Percentiles rank a stretch among this genome's conserved stretches.
Conservation (phyloP, 1,139 yeast genomes). For the Lizanozyma gosingica region DNA sequence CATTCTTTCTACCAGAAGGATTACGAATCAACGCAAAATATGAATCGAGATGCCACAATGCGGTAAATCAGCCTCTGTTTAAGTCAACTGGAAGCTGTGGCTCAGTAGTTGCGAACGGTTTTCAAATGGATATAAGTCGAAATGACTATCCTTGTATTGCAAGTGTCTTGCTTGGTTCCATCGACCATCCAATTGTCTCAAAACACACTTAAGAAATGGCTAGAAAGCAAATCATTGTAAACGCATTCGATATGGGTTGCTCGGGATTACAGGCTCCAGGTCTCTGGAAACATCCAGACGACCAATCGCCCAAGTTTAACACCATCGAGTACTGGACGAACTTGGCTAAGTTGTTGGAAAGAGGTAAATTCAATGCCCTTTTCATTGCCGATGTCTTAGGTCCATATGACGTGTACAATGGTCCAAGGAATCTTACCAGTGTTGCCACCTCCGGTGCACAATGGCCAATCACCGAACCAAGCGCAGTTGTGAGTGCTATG, state of each 20-base stretch:
- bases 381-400: conserved; percentile 43
- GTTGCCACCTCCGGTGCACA: conserved; percentile 34
- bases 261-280: conserved; percentile 30
- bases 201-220: too few species aligned
- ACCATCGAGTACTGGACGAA: conserved; percentile 39
- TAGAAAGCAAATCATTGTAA: conserved; percentile 19
- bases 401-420: conserved; percentile 33
- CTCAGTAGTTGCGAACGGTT: too few species aligned
- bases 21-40: too few species aligned
- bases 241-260: conserved; percentile 33
- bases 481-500: conserved; percentile 31
- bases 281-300: conserved; percentile 36
- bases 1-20: too few species aligned
- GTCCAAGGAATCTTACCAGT: conserved; percentile 25
- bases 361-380: conserved; percentile 35
- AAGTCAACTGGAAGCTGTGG: too few species aligned
- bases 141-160: too few species aligned
- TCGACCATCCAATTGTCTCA: too few species aligned
- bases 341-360: conserved; percentile 34
- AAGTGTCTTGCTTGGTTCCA: too few species aligned
- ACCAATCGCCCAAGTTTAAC: conserved; percentile 23
- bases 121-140: too few species aligned
- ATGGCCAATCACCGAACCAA: conserved; percentile 35
- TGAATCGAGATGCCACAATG: too few species aligned
- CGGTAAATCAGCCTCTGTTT: too few species aligned